Percentiles rank a stretch among this genome's conserved stretches.
Conservation (phyloP, 2,329 filamentous ascomycete species). For the Aspergillus piperis region DNA sequence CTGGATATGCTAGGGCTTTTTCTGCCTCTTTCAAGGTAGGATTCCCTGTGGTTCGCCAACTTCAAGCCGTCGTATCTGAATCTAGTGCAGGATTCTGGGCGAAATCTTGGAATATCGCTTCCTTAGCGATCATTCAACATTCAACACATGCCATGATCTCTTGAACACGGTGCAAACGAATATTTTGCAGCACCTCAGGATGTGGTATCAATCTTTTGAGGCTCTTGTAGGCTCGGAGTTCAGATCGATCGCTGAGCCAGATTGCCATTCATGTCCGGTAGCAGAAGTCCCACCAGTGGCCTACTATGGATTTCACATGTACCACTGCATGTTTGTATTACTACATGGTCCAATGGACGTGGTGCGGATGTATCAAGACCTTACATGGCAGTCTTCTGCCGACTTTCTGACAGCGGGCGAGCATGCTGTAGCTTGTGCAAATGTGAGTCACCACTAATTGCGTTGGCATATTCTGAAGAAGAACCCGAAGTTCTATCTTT, state of each 20-base stretch:
- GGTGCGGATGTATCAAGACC: conserved; percentile 5
- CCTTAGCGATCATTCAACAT: conserved; percentile 4
- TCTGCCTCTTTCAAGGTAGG: neutral
- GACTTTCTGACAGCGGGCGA: conserved; percentile 1
- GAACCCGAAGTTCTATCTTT: too few species aligned
- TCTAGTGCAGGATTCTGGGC: neutral
- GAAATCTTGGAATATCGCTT: conserved; percentile 3
- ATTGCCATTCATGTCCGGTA: neutral
- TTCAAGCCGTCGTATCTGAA: neutral
- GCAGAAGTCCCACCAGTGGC: neutral
- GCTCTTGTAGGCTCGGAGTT: neutral
- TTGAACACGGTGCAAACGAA: neutral
- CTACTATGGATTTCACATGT: conserved; percentile 7
- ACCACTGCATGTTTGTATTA: conserved; percentile 6
- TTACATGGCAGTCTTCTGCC: neutral
- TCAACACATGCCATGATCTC: neutral
- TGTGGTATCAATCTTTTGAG: neutral
- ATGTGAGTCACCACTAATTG: neutral
- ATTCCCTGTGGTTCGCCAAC: neutral
- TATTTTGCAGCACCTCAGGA: neutral
- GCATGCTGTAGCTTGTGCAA: conserved; percentile 5
- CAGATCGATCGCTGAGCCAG: neutral
- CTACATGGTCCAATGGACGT: conserved; percentile 5
- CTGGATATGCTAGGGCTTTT: conserved; percentile 3
- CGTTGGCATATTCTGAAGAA: neutral